A percentile compares a stretch with the other conserved stretches of the same genome.
phyloP scores from a whole-genome alignment of 163 green algal genomes.

The Coccomyxa subellipsoidea region DNA sequence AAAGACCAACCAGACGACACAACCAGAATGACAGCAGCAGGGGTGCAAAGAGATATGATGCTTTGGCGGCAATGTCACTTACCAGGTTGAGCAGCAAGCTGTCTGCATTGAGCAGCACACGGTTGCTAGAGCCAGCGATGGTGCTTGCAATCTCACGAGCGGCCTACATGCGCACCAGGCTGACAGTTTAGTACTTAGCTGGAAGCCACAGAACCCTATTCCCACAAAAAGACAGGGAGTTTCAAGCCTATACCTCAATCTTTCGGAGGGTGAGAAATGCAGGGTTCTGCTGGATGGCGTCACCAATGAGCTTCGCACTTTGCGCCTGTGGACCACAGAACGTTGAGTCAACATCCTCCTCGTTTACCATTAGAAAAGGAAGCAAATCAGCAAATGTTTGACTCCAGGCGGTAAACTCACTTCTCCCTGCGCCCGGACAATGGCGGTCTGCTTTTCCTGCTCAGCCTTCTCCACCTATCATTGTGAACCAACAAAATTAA shows the following conservation, averaged over 20 bases:
- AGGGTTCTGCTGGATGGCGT: slow-evolving; percentile 84
- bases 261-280: slow-evolving; percentile 89
- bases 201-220: background rate
- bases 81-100: slow-evolving; percentile 92
- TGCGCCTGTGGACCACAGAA: slow-evolving; percentile 52
- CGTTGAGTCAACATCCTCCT: background rate
- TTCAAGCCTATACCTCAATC: slow-evolving; percentile 74
- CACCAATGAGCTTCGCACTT: slow-evolving; percentile 87
- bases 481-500: no score
- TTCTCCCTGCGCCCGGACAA: slow-evolving; percentile 92
- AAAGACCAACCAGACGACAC: background rate
- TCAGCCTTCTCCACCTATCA: slow-evolving; percentile 87
- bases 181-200: background rate
- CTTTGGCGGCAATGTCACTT: background rate
- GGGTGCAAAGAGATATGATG: background rate
- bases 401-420: slow-evolving; percentile 15
- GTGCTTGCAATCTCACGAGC: slow-evolving; percentile 90
- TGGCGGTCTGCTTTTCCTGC: slow-evolving; percentile 94
- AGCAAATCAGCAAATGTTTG: background rate
- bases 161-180: slow-evolving; percentile 47
- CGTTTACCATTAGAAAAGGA: background rate
- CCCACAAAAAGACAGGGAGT: background rate
- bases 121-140: slow-evolving; percentile 78
- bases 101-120: slow-evolving; percentile 89
- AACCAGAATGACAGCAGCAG: background rate